phyloP scores from a whole-genome alignment of 2,329 filamentous ascomycete genomes.

The Botryotinia calthae region DNA sequence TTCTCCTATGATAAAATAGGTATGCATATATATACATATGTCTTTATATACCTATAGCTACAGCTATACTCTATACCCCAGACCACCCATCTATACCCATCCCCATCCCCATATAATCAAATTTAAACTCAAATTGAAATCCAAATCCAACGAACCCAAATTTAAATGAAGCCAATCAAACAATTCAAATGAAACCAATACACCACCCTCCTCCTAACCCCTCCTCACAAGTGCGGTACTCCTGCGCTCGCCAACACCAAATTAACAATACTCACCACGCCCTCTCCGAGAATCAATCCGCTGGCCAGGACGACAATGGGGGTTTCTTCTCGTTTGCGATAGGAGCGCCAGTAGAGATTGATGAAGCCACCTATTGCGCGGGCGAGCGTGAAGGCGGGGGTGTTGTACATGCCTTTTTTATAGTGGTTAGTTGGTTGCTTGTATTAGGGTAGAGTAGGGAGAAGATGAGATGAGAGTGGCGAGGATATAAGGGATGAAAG shows the following conservation, averaged over 20 bases:
- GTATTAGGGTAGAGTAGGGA: neutral
- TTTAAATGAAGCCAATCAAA: neutral
- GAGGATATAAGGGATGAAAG: neutral
- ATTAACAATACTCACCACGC: slow-evolving; percentile 88
- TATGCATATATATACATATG: no score
- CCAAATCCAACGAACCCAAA: neutral
- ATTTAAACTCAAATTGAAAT: neutral
- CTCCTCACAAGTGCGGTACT: slow-evolving; percentile 64
- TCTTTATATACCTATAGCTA: neutral
- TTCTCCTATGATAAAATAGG: neutral
- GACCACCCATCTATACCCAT: neutral
- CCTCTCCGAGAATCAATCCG: slow-evolving; percentile 89
- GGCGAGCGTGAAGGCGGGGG: slow-evolving; percentile 90
- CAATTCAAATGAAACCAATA: neutral
- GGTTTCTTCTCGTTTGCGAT: slow-evolving; percentile 58
- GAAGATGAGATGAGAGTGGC: neutral
- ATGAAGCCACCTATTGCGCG: slow-evolving; percentile 75
- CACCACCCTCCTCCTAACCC: neutral
- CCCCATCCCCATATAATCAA: neutral
- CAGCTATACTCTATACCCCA: neutral
- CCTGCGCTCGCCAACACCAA: slow-evolving; percentile 72
- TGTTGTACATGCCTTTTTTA: slow-evolving; percentile 84
- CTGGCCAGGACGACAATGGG: slow-evolving; percentile 85
- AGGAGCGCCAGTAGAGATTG: slow-evolving; percentile 73
- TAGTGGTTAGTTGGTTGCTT: neutral